These are phyloP conservation scores for Mucor irregularis DNA, from an alignment of 371 early-diverging fungal species.

Conservation along the genomic window DNA sequence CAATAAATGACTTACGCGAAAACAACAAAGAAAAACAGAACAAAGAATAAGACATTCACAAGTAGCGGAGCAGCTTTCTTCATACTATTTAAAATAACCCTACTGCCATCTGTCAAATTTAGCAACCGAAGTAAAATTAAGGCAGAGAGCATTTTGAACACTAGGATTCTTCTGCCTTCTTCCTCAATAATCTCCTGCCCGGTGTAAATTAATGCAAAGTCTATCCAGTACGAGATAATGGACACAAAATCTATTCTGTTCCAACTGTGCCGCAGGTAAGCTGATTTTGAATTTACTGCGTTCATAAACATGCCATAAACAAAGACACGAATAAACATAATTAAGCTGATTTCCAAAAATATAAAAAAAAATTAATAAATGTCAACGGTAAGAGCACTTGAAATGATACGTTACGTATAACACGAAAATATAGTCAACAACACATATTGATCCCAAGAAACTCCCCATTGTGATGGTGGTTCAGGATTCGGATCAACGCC, in stretches of 20 bases:
- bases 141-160: conserved; percentile 60
- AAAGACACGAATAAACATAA: conserved; percentile 48
- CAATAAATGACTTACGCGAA: conserved; percentile 50
- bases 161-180: conserved; percentile 42
- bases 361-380: no score
- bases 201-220: conserved; percentile 44
- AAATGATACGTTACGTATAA: conserved; percentile 52
- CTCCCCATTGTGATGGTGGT: conserved; percentile 48
- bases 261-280: conserved; percentile 68
- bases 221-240: conserved; percentile 62
- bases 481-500: conserved; percentile 28
- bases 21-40: conserved; percentile 64
- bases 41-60: conserved; percentile 60
- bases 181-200: conserved; percentile 34
- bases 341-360: no score
- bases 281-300: conserved; percentile 23
- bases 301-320: conserved; percentile 59
- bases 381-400: no score
- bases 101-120: conserved; percentile 62
- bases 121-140: conserved; percentile 59
- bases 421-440: conserved; percentile 54
- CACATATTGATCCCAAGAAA: conserved; percentile 58
- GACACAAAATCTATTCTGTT: conserved; percentile 68
- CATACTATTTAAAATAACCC: conserved; percentile 61
- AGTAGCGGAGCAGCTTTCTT: conserved; percentile 65